Evolutionary conservation across 2,329 filamentous ascomycete species (phyloP).

Genomic region (Fusarium sp.): DNA sequence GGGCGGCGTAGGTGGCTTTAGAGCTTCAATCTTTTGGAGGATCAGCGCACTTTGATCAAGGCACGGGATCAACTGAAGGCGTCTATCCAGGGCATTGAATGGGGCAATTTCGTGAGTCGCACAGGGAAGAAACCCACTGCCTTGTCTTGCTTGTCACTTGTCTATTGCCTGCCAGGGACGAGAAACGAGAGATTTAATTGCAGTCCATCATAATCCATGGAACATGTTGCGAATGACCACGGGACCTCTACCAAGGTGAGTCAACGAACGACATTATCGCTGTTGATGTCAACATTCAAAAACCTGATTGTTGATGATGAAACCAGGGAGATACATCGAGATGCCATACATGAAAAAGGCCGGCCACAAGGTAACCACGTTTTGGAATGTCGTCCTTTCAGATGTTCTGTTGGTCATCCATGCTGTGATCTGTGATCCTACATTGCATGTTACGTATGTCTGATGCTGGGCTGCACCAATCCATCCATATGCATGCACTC

Average conservation of each 20-base stretch:
- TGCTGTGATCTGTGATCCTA: conserved; percentile 26
- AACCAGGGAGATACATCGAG: conserved; percentile 18
- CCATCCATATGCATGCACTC: conserved; percentile 29
- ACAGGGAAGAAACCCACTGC: conserved; percentile 26
- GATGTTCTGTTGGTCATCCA: conserved; percentile 17
- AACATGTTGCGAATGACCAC: conserved; percentile 23
- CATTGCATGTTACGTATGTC: conserved; percentile 14
- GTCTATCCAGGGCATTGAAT: conserved; percentile 34
- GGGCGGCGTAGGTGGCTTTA: conserved; percentile 39
- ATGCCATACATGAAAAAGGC: conserved; percentile 18
- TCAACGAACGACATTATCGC: conserved; percentile 18
- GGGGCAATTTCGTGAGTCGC: conserved; percentile 26
- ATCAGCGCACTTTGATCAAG: conserved; percentile 42
- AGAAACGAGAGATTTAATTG: conserved; percentile 38
- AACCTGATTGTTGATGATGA: conserved; percentile 27
- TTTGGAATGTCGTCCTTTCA: conserved; percentile 11
- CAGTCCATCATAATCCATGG: conserved; percentile 10
- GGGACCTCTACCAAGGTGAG: conserved; percentile 28
- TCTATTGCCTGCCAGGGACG: conserved; percentile 18
- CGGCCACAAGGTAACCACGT: conserved; percentile 12
- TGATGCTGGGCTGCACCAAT: conserved; percentile 31
- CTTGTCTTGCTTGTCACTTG: not conserved
- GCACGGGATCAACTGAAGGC: conserved; percentile 38
- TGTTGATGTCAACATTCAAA: conserved; percentile 10
- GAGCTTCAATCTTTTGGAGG: conserved; percentile 26